phyloP scores from a whole-genome alignment of 805 yeast genomes.

The Wickerhamiella sergipiensis region DNA sequence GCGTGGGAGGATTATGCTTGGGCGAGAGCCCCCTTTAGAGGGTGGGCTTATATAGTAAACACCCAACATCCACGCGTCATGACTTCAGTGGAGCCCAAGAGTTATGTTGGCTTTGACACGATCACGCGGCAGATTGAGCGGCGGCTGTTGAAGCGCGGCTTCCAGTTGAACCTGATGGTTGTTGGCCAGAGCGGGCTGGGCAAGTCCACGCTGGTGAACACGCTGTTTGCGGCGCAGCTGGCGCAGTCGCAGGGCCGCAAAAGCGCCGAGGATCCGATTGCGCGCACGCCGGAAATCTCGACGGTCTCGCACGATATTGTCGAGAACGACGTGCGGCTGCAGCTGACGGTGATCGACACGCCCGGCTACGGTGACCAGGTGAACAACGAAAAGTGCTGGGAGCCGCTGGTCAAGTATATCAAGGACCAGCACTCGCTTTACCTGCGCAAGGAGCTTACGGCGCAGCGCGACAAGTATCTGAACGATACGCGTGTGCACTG shows the following conservation, averaged over 20 bases:
- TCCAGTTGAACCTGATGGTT: conserved; percentile 85
- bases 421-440: conserved; percentile 90
- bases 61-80: conserved; percentile 1
- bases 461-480: conserved; percentile 73
- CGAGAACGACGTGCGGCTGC: conserved; percentile 80
- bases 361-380: conserved; percentile 98
- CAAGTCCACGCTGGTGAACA: conserved; percentile 81
- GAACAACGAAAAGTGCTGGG: conserved; percentile 93
- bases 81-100: conserved; percentile 33
- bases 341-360: conserved; percentile 82
- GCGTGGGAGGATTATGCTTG: neutral
- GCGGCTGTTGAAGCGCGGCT: conserved; percentile 80
- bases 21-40: no score
- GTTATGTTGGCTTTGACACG: conserved; percentile 92
- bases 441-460: conserved; percentile 85
- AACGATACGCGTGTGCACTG: conserved; percentile 89
- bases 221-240: conserved; percentile 74
- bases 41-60: neutral
- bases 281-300: conserved; percentile 73
- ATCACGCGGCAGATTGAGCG: conserved; percentile 92
- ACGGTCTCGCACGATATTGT: conserved; percentile 34
- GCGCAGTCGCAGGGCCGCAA: conserved; percentile 63
- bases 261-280: conserved; percentile 53
- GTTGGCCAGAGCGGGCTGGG: conserved; percentile 91
- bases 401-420: conserved; percentile 83